Evolutionary conservation across 1,139 yeast species (phyloP).

Genomic region (Lizanozyma gosingica): DNA sequence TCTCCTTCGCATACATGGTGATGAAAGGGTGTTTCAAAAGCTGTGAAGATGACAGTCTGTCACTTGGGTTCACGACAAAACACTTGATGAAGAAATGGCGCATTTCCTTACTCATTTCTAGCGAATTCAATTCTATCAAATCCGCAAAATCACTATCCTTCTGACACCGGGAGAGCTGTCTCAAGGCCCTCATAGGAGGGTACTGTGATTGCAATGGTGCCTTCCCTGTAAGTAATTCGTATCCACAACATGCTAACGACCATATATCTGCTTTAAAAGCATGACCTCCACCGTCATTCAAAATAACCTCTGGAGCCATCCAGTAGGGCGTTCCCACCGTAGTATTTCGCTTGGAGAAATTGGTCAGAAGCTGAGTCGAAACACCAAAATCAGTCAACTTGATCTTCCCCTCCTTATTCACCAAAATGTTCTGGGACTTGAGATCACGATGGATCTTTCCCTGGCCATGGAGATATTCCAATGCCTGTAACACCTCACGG

Average conservation of each 20-base stretch:
- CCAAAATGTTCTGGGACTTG: slow-evolving; percentile 73
- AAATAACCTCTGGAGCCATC: slow-evolving; percentile 97
- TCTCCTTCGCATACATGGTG: slow-evolving; percentile 11
- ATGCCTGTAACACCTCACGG: slow-evolving; percentile 55
- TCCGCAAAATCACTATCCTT: slow-evolving; percentile 24
- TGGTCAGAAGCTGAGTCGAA: slow-evolving; percentile 77
- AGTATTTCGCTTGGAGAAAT: slow-evolving; percentile 70
- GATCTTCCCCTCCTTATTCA: slow-evolving; percentile 65
- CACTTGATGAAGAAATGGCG: slow-evolving; percentile 52
- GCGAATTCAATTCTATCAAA: slow-evolving; percentile 19
- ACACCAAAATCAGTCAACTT: slow-evolving; percentile 96
- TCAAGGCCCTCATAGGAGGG: slow-evolving; percentile 71
- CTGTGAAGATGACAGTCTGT: slow-evolving; percentile 49
- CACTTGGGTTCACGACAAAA: slow-evolving; percentile 50
- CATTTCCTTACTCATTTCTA: slow-evolving; percentile 23
- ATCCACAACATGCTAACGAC: slow-evolving; percentile 90
- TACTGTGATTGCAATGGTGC: slow-evolving; percentile 71
- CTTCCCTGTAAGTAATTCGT: slow-evolving; percentile 72
- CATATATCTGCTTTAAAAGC: slow-evolving; percentile 87
- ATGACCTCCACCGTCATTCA: slow-evolving; percentile 70
- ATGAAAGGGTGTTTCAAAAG: slow-evolving; percentile 59
- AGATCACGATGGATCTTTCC: slow-evolving; percentile 84
- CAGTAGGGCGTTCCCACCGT: slow-evolving; percentile 98
- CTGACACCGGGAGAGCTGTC: slow-evolving; percentile 33
- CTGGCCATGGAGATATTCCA: slow-evolving; percentile 62